Evolutionary conservation across 148 eudicot species (phyloP).

Genomic region (Euryodendron excelsum): DNA sequence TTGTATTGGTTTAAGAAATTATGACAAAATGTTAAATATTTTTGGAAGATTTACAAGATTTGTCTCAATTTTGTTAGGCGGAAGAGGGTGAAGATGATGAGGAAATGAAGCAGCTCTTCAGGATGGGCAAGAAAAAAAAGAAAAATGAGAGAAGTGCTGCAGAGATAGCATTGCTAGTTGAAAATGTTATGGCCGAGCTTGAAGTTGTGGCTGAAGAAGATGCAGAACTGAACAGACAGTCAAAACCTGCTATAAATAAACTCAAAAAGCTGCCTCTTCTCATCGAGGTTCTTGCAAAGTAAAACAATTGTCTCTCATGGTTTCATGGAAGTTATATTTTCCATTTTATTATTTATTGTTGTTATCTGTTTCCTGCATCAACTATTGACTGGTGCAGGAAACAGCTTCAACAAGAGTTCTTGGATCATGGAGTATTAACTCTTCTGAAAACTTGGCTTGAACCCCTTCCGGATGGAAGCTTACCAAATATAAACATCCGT

Average conservation of each 20-base stretch:
- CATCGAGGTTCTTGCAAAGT: slow-evolving; percentile 85
- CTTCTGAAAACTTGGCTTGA: slow-evolving; percentile 90
- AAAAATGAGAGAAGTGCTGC: slow-evolving; percentile 86
- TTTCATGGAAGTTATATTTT: not conserved
- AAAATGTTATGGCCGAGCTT: slow-evolving; percentile 89
- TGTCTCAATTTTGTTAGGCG: slow-evolving; percentile 34
- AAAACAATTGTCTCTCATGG: slow-evolving; percentile 31
- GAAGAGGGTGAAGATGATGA: slow-evolving; percentile 90
- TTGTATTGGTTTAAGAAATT: not conserved
- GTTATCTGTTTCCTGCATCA: not conserved
- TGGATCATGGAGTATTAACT: slow-evolving; percentile 92
- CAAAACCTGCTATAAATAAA: slow-evolving; percentile 88
- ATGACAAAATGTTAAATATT: not conserved
- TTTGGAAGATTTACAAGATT: not conserved
- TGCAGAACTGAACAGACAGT: slow-evolving; percentile 60
- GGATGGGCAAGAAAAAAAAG: slow-evolving; percentile 78
- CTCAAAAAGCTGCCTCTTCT: slow-evolving; percentile 86
- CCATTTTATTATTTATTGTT: not conserved
- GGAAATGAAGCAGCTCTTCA: slow-evolving; percentile 67
- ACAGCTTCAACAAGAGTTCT: slow-evolving; percentile 90
- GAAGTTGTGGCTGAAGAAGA: slow-evolving; percentile 90
- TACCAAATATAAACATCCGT: slow-evolving; percentile 92
- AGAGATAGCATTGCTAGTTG: slow-evolving; percentile 83
- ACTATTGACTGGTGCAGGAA: slow-evolving; percentile 53
- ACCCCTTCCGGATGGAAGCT: slow-evolving; percentile 98